Evolutionary conservation across 768 basidiomycete genomes (phyloP).

Genomic region (Brasilioporus rufonigricans): DNA sequence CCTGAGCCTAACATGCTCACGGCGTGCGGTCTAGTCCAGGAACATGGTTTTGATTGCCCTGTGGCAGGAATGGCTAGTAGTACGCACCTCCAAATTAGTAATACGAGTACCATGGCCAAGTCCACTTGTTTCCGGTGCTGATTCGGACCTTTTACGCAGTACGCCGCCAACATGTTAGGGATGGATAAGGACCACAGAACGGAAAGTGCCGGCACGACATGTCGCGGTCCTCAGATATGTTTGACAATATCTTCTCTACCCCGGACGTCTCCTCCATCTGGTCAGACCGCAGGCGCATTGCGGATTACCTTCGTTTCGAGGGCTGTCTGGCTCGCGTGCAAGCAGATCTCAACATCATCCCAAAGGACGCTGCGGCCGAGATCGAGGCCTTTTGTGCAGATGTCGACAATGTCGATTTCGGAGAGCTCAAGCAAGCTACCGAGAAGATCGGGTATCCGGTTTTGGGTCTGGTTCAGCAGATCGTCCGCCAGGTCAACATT

Average conservation of each 20-base stretch:
- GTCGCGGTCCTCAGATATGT: constrained; percentile 25
- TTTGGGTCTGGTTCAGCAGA: constrained; percentile 42
- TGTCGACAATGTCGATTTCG: constrained; percentile 38
- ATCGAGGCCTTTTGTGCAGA: constrained; percentile 35
- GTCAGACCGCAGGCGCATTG: constrained; percentile 34
- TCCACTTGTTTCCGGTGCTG: too few relatives aligned
- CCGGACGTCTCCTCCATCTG: constrained; percentile 37
- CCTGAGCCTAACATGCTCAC: too few relatives aligned
- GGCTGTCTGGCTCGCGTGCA: constrained; percentile 37
- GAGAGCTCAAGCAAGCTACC: constrained; percentile 38
- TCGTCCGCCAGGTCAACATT: constrained; percentile 38
- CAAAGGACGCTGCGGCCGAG: constrained; percentile 35
- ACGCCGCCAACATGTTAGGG: too few relatives aligned
- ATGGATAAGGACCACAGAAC: not conserved
- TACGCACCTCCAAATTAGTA: not conserved
- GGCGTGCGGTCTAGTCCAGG: too few relatives aligned
- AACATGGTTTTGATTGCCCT: too few relatives aligned
- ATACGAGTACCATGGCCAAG: too few relatives aligned
- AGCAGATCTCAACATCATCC: constrained; percentile 39
- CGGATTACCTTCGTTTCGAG: constrained; percentile 31
- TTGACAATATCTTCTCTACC: constrained; percentile 42
- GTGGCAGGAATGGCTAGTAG: not conserved
- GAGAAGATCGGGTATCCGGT: constrained; percentile 46
- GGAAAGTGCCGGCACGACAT: not conserved
- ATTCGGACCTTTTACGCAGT: not conserved